These are phyloP conservation scores for Emmonsiellopsis sp. DNA, from an alignment of 2,329 filamentous ascomycete genomes.

Conservation along the genomic window DNA sequence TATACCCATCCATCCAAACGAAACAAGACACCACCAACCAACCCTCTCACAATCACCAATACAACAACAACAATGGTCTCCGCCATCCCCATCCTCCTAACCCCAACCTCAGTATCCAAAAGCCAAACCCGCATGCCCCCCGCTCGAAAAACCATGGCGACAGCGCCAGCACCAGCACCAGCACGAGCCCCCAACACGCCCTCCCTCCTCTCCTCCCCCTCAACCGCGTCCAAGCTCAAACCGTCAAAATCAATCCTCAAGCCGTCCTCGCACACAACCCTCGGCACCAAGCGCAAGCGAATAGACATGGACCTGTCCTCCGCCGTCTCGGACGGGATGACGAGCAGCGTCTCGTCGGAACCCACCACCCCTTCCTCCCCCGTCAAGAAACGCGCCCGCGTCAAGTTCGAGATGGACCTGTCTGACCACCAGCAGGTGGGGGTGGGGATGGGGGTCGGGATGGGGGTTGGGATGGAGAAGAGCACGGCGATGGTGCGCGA, in stretches of 20 bases:
- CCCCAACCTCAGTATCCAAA: background rate
- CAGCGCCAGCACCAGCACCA: background rate
- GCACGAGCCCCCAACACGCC: background rate
- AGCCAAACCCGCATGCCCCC: background rate
- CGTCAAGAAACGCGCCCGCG: constrained; percentile 30
- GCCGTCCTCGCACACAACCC: constrained; percentile 8
- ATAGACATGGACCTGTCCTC: constrained; percentile 26
- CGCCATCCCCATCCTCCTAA: constrained; percentile 9
- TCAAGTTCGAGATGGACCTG: constrained; percentile 33
- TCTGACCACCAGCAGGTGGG: constrained; percentile 10
- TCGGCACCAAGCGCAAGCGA: constrained; percentile 28
- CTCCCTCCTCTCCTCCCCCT: constrained; percentile 16
- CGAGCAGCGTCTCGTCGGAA: background rate
- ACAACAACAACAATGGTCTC: constrained; percentile 3
- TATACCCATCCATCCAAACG: no score
- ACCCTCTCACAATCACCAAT: background rate
- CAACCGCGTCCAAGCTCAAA: constrained; percentile 27
- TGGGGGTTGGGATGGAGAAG: constrained; percentile 31
- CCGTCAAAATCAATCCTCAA: constrained; percentile 22
- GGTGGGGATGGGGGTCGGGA: background rate
- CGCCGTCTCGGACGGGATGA: constrained; percentile 16
- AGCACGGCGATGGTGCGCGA: constrained; percentile 49
- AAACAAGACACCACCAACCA: no score
- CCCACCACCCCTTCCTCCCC: constrained; percentile 12
- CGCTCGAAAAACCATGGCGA: background rate